Evolutionary conservation across 352 stramenopile genomes (phyloP).

Genomic region (Phytophthora hibernalis): DNA sequence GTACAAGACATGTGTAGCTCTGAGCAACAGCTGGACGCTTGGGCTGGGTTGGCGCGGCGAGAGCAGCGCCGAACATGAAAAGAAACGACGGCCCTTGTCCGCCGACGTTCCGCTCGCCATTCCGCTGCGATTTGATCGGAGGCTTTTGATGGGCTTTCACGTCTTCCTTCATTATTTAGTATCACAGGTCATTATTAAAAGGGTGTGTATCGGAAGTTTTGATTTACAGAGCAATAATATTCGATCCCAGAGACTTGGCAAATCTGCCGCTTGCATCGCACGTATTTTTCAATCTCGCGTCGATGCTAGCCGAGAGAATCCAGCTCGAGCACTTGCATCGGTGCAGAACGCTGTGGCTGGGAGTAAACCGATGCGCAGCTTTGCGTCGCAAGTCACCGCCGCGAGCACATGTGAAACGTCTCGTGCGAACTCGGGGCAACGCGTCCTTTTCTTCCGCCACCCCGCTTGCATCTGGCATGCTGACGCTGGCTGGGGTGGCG

Average conservation of each 20-base stretch:
- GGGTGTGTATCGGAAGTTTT: not conserved
- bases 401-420: conserved; percentile 40
- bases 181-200: conserved; percentile 12
- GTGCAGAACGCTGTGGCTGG: conserved; percentile 30
- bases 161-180: conserved; percentile 29
- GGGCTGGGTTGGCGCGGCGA: conserved; percentile 31
- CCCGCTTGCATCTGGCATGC: conserved; percentile 39
- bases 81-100: conserved; percentile 38
- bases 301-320: conserved; percentile 43
- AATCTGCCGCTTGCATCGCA: conserved; percentile 26
- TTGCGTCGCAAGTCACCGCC: conserved; percentile 23
- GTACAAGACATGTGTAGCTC: too few species aligned
- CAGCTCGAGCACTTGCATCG: conserved; percentile 23
- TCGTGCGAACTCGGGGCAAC: conserved; percentile 25
- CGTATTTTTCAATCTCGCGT: conserved; percentile 40
- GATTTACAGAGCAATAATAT: not conserved
- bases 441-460: conserved; percentile 42
- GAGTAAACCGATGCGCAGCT: conserved; percentile 39
- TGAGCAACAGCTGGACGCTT: conserved; percentile 36
- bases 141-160: conserved; percentile 20
- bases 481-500: conserved; percentile 28
- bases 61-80: conserved; percentile 27
- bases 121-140: conserved; percentile 29
- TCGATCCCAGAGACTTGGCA: conserved; percentile 25
- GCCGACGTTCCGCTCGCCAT: conserved; percentile 25